Evolutionary conservation across 2,329 filamentous ascomycete species (phyloP).

Genomic region (Aulographum hederae): DNA sequence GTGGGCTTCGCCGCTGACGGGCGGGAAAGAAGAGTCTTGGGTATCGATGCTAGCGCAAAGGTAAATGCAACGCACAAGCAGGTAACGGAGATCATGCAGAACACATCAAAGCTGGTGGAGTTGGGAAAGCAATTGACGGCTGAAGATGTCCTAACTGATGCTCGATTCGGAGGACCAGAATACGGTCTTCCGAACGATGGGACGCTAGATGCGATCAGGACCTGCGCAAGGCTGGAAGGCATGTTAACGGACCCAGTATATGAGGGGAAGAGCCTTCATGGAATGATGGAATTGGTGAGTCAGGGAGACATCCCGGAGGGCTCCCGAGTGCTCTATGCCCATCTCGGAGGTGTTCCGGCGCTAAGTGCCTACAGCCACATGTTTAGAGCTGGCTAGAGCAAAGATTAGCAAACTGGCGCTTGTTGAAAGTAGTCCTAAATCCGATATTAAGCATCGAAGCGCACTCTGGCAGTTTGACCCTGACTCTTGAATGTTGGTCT

Average conservation of each 20-base stretch:
- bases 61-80: conserved; percentile 44
- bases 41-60: conserved; percentile 47
- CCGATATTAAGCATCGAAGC: too few relatives aligned
- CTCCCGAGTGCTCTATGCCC: conserved; percentile 50
- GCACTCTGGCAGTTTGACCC: too few relatives aligned
- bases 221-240: conserved; percentile 48
- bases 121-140: conserved; percentile 41
- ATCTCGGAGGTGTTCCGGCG: conserved; percentile 52
- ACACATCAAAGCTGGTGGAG: conserved; percentile 45
- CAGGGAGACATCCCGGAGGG: conserved; percentile 42
- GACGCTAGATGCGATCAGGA: conserved; percentile 50
- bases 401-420: too few relatives aligned
- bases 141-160: conserved; percentile 44
- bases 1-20: conserved; percentile 44
- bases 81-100: conserved; percentile 46
- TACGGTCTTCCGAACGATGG: conserved; percentile 49
- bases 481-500: too few relatives aligned
- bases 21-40: conserved; percentile 37
- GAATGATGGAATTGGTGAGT: conserved; percentile 49
- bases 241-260: conserved; percentile 64
- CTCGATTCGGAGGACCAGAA: conserved; percentile 45
- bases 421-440: too few relatives aligned
- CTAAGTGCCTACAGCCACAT: conserved; percentile 40
- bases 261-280: conserved; percentile 57
- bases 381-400: conserved; percentile 3